These are phyloP conservation scores for Bathelium albidoporum DNA, from an alignment of 495 filamentous ascomycete species.

Conservation along the genomic window DNA sequence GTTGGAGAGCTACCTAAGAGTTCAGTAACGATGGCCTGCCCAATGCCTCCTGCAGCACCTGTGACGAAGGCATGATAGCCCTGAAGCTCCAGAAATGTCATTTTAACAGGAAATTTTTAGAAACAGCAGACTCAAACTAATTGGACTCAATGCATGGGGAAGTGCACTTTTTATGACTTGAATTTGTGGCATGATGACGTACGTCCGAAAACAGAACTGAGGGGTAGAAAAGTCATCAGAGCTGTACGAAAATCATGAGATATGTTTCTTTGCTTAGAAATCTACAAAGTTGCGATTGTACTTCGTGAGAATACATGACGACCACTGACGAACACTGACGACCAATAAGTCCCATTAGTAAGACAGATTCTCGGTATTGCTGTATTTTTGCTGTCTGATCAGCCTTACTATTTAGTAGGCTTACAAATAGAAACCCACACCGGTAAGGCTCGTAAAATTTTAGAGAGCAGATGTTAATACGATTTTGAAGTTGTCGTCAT, in stretches of 20 bases:
- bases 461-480: too few species aligned
- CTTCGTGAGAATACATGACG: too few species aligned
- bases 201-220: not conserved
- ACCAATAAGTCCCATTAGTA: too few species aligned
- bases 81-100: slow-evolving; percentile 43
- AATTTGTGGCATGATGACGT: not conserved
- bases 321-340: too few species aligned
- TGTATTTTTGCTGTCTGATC: too few species aligned
- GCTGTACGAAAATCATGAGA: not conserved
- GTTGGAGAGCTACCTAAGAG: slow-evolving; percentile 39
- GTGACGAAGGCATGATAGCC: slow-evolving; percentile 49
- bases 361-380: too few species aligned
- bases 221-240: not conserved
- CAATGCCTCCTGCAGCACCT: slow-evolving; percentile 46
- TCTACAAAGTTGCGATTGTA: too few species aligned
- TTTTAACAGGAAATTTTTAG: slow-evolving; percentile 4
- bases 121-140: not conserved
- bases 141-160: not conserved
- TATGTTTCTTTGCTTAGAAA: not conserved
- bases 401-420: too few species aligned
- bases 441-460: too few species aligned
- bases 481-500: too few species aligned
- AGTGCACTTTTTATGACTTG: too few species aligned
- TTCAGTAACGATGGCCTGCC: slow-evolving; percentile 39
- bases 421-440: too few species aligned